Evolutionary conservation across 805 yeast genomes (phyloP).

Genomic region (Suhomyces emberorum): DNA sequence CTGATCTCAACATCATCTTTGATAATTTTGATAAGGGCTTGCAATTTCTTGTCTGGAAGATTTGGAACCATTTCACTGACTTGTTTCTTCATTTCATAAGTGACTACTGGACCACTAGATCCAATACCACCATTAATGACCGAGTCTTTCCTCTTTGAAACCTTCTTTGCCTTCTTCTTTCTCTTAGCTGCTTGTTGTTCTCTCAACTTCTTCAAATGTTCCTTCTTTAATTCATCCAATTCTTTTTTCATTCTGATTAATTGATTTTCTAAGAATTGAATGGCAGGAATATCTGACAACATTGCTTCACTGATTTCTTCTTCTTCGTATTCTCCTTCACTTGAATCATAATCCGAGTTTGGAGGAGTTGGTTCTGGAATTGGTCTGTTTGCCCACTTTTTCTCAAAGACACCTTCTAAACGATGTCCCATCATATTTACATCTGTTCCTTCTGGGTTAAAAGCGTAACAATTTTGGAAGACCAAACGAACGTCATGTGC

Average conservation of each 20-base stretch:
- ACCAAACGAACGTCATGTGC: constrained; percentile 79
- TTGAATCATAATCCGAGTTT: constrained; percentile 38
- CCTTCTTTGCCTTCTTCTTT: constrained; percentile 39
- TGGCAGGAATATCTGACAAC: constrained; percentile 80
- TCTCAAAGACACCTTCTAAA: constrained; percentile 79
- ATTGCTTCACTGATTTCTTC: constrained; percentile 52
- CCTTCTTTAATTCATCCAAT: constrained; percentile 75
- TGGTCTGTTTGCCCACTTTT: constrained; percentile 77
- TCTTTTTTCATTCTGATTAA: constrained; percentile 81
- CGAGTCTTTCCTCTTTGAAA: constrained; percentile 12
- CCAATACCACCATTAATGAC: constrained; percentile 21
- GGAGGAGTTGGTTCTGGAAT: constrained; percentile 64
- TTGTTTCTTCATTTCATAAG: constrained; percentile 96
- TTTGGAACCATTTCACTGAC: constrained; percentile 81
- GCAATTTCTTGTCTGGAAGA: constrained; percentile 74
- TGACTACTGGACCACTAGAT: constrained; percentile 45
- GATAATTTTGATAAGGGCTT: constrained; percentile 79
- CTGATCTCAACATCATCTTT: constrained; percentile 56
- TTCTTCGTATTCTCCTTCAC: constrained; percentile 31
- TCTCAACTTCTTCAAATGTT: constrained; percentile 63
- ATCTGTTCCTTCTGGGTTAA: constrained; percentile 96
- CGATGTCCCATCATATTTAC: constrained; percentile 95
- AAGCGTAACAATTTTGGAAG: constrained; percentile 83
- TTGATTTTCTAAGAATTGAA: constrained; percentile 84
- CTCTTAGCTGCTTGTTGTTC: constrained; percentile 58